phyloP scores from a whole-genome alignment of 257 asterid genomes.

The Primulina huaijiensis region DNA sequence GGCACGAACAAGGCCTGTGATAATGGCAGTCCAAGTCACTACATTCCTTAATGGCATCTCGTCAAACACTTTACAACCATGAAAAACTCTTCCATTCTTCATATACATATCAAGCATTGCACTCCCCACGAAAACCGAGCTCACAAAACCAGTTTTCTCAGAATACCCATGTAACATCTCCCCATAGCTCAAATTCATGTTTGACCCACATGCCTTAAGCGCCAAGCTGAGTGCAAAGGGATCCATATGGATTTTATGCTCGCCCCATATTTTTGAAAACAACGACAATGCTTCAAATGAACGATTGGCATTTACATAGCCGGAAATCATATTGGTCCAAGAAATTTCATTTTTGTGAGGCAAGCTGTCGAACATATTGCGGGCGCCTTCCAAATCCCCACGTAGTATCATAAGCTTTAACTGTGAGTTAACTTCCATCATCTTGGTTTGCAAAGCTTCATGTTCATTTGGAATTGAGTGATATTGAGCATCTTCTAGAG shows the following conservation, averaged over 20 bases:
- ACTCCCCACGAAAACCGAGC: slow-evolving; percentile 83
- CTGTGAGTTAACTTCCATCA: slow-evolving; percentile 50
- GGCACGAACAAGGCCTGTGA: slow-evolving; percentile 80
- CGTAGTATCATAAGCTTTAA: slow-evolving; percentile 41
- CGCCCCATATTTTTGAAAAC: slow-evolving; percentile 59
- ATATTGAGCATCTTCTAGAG: slow-evolving; percentile 24
- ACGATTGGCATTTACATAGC: slow-evolving; percentile 57
- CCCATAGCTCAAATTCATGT: slow-evolving; percentile 43
- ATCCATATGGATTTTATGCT: slow-evolving; percentile 49
- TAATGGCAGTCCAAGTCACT: slow-evolving; percentile 88
- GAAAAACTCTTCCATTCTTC: slow-evolving; percentile 60
- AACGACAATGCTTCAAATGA: slow-evolving; percentile 63
- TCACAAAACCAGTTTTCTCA: slow-evolving; percentile 46
- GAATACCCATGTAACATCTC: slow-evolving; percentile 58
- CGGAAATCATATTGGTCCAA: slow-evolving; percentile 85
- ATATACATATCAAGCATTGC: slow-evolving; percentile 77
- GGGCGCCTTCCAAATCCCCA: slow-evolving; percentile 59
- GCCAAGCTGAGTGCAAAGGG: slow-evolving; percentile 77
- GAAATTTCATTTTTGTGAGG: slow-evolving; percentile 68
- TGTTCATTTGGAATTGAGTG: slow-evolving; percentile 20
- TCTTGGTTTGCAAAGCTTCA: slow-evolving; percentile 28
- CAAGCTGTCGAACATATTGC: slow-evolving; percentile 64
- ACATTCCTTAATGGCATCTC: slow-evolving; percentile 85
- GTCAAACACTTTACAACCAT: slow-evolving; percentile 59
- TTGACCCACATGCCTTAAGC: slow-evolving; percentile 68